Percentiles rank a stretch among this genome's conserved stretches.
Conservation (phyloP, 2,329 filamentous ascomycete species). For the Sporothrix curviconia region DNA sequence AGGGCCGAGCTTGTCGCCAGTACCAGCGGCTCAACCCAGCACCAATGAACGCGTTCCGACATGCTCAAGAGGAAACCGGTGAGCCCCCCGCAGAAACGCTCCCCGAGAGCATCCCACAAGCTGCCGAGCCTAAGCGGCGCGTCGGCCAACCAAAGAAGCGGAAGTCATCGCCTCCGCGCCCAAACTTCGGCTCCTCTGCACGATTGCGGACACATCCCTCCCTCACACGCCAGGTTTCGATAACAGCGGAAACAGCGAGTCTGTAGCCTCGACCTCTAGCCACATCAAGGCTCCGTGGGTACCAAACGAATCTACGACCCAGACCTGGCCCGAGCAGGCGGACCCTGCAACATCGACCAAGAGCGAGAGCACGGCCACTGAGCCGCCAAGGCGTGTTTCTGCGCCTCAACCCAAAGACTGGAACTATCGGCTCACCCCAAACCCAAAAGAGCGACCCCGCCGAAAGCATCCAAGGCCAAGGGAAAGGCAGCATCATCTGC, state of each 20-base stretch:
- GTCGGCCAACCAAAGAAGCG: conserved; percentile 25
- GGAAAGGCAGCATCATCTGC: not conserved
- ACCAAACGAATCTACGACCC: no score
- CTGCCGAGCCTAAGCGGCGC: conserved; percentile 8
- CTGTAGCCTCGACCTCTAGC: no score
- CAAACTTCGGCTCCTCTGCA: no score
- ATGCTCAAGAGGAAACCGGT: conserved; percentile 19
- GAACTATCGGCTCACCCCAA: conserved; percentile 57
- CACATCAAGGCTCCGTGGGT: no score
- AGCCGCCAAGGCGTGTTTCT: conserved; percentile 42
- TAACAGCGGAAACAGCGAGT: no score
- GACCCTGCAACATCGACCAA: no score
- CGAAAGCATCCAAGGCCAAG: conserved; percentile 38
- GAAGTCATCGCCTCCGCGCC: conserved; percentile 11
- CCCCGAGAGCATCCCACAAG: not conserved
- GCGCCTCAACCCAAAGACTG: conserved; percentile 52
- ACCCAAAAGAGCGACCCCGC: no score
- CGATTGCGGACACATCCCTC: no score
- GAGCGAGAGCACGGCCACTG: not conserved
- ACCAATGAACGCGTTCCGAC: conserved; percentile 3
- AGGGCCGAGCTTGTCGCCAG: no score
- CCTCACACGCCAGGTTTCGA: not conserved
- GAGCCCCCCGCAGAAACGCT: conserved; percentile 2
- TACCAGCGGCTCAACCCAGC: not conserved
- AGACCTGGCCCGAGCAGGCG: no score